Percentiles rank a stretch among this genome's conserved stretches.
Evolutionary conservation across 352 stramenopile species (phyloP).

Genomic region (Phytopythium litorale): DNA sequence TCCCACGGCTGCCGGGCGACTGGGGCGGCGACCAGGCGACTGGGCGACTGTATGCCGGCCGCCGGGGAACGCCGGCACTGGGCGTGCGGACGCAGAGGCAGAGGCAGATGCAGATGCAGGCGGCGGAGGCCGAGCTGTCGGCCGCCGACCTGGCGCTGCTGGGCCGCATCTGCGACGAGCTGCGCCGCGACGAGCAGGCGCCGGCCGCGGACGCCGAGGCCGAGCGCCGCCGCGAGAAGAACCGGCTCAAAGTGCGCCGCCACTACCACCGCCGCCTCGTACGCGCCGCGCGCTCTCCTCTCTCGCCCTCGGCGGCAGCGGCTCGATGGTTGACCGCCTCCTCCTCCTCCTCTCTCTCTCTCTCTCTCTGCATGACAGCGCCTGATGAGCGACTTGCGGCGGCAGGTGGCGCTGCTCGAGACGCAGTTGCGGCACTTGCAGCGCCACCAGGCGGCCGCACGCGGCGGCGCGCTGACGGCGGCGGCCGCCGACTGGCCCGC

Average conservation of each 20-base stretch:
- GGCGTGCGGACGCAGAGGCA: too few relatives aligned
- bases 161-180: slow-evolving; percentile 5
- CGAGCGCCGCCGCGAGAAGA: slow-evolving; percentile 21
- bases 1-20: too few relatives aligned
- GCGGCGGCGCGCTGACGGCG: too few relatives aligned
- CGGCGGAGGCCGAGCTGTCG: background rate
- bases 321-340: too few relatives aligned
- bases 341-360: too few relatives aligned
- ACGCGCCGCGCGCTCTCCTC: background rate
- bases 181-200: background rate
- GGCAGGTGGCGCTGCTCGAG: slow-evolving; percentile 3
- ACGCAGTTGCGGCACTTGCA: slow-evolving; percentile 1
- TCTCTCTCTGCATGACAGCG: background rate
- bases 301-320: background rate
- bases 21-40: too few relatives aligned
- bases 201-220: slow-evolving; percentile 3
- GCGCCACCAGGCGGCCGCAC: background rate
- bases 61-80: too few relatives aligned
- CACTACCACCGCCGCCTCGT: slow-evolving; percentile 33
- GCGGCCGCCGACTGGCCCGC: background rate
- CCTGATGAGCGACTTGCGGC: slow-evolving; percentile 7
- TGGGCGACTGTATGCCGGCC: too few relatives aligned
- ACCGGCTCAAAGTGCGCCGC: slow-evolving; percentile 28
- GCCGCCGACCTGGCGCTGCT: slow-evolving; percentile 4
- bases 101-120: too few relatives aligned